Base-by-base conservation (phyloP, 371 early-diverging fungal species). In the Funneliformis caledonium region DNA sequence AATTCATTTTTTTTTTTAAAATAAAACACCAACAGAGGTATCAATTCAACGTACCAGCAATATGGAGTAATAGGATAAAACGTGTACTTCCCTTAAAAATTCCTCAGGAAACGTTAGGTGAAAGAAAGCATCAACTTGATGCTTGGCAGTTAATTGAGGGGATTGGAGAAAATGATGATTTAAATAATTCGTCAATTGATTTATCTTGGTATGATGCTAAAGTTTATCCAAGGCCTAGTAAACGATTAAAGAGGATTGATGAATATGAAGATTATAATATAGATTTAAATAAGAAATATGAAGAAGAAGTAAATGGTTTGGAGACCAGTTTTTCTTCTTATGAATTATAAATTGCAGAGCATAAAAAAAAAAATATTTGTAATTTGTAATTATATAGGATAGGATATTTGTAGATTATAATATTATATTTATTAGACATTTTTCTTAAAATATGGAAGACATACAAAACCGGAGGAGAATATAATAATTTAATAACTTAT, bases 181-280 rank as follows among this genome's bases (percentile, higher is more conserved):
- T 73, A 48, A 73, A 48, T 37, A 73, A 45, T 73, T 73, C 73
- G 4, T n/a, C 50, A 33, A 73, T 73, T 73, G 73, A 73, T 73
- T 56, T 73, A 52, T 52, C 50, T 33, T 52, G 50, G 50, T 73
- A 73, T 56, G 45, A 56, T 33, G 14, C 73, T 19, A 73, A 73
- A 73, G 26, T 52, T 33, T 73, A 73, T 73, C 31, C n/a, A 26
- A 48, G 48, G 31, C 73, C 73, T 9, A 73, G 31, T 33, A 73
- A 52, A 33, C 42, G 56, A 73, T 56, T 73, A 8, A 56, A 73
- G 37, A 73, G 56, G 22, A 2, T 8, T 16, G 37, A 48, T 52
- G 33, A 52, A 14, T 31, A 37, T 33, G 50, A 52, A 48, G 50
- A 31, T 72, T 22, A 72, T 7, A 43, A 69, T 42, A 19, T 69